These are phyloP conservation scores for Tetragonia tetragonoides DNA, from an alignment of 148 eudicot species.

Conservation along the genomic window DNA sequence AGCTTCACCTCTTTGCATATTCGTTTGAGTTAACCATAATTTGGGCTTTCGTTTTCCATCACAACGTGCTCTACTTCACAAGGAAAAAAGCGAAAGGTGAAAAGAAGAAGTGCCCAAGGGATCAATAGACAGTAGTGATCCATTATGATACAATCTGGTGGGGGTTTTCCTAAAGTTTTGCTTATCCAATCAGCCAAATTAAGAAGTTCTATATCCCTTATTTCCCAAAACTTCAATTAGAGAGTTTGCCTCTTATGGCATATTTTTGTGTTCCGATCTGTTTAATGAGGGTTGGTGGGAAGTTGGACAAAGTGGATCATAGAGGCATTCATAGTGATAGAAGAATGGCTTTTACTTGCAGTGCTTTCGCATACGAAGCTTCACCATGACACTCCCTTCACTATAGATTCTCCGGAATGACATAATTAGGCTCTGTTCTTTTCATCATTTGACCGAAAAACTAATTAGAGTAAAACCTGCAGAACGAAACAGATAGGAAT, in stretches of 20 bases:
- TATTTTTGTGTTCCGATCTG: not conserved
- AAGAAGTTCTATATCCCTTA: conserved; percentile 1
- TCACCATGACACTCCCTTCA: not conserved
- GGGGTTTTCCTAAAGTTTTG: conserved; percentile 11
- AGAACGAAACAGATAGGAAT: too few species aligned
- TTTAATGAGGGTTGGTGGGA: not conserved
- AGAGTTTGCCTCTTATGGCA: conserved; percentile 4
- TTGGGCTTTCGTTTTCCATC: conserved; percentile 16
- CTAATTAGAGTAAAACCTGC: too few species aligned
- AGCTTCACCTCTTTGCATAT: not conserved
- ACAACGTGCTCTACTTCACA: conserved; percentile 1
- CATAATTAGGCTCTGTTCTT: not conserved
- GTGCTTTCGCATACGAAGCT: not conserved
- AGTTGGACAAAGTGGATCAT: not conserved
- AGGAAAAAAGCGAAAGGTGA: conserved; percentile 11
- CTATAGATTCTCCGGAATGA: not conserved
- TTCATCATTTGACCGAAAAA: too few species aligned
- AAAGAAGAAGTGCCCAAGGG: conserved; percentile 1
- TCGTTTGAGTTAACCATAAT: not conserved
- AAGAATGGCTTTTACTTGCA: too few species aligned
- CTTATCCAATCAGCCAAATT: conserved; percentile 19
- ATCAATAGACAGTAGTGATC: not conserved
- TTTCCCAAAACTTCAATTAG: not conserved
- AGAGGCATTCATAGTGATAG: too few species aligned
- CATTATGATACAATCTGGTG: conserved; percentile 12